A percentile compares a stretch with the other conserved stretches of the same genome.
Conservation (phyloP, 345 rosid genomes). For the Hibiscus mutabilis region DNA sequence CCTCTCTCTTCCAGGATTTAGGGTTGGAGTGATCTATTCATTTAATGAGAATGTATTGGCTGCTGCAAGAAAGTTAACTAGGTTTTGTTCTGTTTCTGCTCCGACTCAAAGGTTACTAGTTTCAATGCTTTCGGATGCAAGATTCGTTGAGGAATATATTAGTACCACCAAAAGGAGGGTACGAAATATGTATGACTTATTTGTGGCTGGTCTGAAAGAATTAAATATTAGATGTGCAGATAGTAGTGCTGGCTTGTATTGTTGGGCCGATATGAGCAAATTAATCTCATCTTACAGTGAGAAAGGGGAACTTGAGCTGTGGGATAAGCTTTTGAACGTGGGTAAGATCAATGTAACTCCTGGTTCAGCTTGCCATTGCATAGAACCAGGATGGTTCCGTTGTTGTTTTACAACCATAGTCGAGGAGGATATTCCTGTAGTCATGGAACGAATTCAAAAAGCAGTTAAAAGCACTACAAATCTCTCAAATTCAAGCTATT, state of each 20-base stretch:
- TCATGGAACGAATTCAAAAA: conserved; percentile 49
- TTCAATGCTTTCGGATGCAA: conserved; percentile 63
- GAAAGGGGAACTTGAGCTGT: conserved; percentile 81
- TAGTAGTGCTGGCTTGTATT: conserved; percentile 65
- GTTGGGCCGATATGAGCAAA: conserved; percentile 84
- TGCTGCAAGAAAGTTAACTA: conserved; percentile 57
- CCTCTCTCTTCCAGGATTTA: conserved; percentile 78
- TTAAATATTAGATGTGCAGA: conserved; percentile 53
- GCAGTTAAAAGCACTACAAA: conserved; percentile 20
- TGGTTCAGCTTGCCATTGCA: conserved; percentile 83
- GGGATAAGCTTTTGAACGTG: conserved; percentile 59
- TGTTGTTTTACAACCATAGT: conserved; percentile 72
- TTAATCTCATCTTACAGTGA: conserved; percentile 61
- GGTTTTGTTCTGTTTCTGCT: conserved; percentile 69
- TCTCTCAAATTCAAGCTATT: conserved; percentile 6
- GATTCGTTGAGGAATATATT: conserved; percentile 48
- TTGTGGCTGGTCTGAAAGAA: conserved; percentile 56
- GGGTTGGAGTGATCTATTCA: conserved; percentile 75
- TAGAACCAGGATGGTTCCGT: conserved; percentile 93
- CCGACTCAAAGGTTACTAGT: conserved; percentile 68
- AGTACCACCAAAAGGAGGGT: conserved; percentile 53
- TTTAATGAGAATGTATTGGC: conserved; percentile 56
- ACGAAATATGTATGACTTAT: conserved; percentile 31
- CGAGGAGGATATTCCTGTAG: conserved; percentile 53
- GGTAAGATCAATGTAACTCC: conserved; percentile 85